Evolutionary conservation across 805 yeast species (phyloP), one percentile per base, ranked within the genome.

Genomic region (Vanderwaltozyma tropicalis): DNA sequence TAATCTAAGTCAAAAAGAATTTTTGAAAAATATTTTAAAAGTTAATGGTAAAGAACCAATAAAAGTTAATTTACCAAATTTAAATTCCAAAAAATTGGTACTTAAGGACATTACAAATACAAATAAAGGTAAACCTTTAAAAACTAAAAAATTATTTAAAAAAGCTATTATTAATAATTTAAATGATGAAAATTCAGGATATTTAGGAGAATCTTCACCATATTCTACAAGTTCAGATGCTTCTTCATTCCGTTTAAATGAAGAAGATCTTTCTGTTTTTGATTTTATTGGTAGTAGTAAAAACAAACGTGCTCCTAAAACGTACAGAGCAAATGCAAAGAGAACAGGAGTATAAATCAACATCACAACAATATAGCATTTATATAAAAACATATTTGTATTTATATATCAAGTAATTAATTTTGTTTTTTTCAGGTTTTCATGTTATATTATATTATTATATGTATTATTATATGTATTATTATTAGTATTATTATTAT

Each of bases 241-340:
- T 9, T 31, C 37, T 8, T 31, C 33, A 18, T 49, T 53, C 29
- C 49, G 61, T 27, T 42, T 54, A 33, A 46, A 45, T 41, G 60
- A 56, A 31, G 59, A 57, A 16, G 66, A 62, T 42, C 35, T 59
- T 19, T 57, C 68, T 5, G 62, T 65, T n/a, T 67, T 68, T 50
- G 72, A 69, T 44, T 59, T 67, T 30, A 58, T 61, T 28, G 55
- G 50, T 9, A 58, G 55, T 20, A 49, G 53, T 17, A 42, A 51
- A 22, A 46, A 44, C 16, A 46, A 45, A 22, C 42, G 40, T 26
- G 37, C 41, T 10, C 49, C 54, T 20, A 51, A 46, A 34, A 55
- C 58, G 13, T 48, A 54, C 39, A 44, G 56, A 32, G 46, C 45
- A 7, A 45, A 42, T 31, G 41, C 27, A 8, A 24, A 24, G 12